Percentiles rank a stretch among this genome's conserved stretches.
Conservation (phyloP, 345 rosid species). For the Kandelia obovata region DNA sequence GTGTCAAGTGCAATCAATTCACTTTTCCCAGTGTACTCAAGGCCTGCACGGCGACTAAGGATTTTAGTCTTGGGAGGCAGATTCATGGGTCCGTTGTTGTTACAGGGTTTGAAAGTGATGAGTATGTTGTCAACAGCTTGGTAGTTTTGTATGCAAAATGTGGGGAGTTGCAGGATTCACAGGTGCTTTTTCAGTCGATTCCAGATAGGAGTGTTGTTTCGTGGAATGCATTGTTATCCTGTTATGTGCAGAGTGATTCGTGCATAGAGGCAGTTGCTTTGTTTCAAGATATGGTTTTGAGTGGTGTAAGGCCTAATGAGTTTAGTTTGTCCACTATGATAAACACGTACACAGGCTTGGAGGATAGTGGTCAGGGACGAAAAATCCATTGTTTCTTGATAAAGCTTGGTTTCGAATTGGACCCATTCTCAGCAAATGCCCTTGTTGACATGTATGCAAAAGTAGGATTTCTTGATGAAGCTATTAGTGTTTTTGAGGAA, state of each 20-base stretch:
- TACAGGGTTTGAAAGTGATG: constrained; percentile 51
- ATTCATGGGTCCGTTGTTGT: constrained; percentile 51
- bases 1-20: constrained; percentile 50
- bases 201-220: constrained; percentile 48
- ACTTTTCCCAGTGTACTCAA: constrained; percentile 58
- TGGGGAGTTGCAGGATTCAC: constrained; percentile 43
- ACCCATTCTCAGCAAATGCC: constrained; percentile 52
- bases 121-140: constrained; percentile 55
- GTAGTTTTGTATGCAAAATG: constrained; percentile 58
- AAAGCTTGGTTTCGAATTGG: constrained; percentile 48
- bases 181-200: constrained; percentile 46
- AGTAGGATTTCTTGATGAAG: constrained; percentile 40
- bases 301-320: constrained; percentile 53
- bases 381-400: constrained; percentile 44
- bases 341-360: constrained; percentile 51
- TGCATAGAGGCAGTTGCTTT: constrained; percentile 38
- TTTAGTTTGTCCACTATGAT: constrained; percentile 55
- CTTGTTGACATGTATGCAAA: constrained; percentile 74
- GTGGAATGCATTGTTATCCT: constrained; percentile 56
- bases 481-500: constrained; percentile 38
- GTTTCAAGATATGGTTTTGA: constrained; percentile 45
- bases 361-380: constrained; percentile 41
- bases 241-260: constrained; percentile 46
- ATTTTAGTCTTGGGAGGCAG: constrained; percentile 51
- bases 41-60: constrained; percentile 41